These are phyloP conservation scores for Kurtzmaniella fragi DNA, from an alignment of 805 yeast species.

Conservation along the genomic window DNA sequence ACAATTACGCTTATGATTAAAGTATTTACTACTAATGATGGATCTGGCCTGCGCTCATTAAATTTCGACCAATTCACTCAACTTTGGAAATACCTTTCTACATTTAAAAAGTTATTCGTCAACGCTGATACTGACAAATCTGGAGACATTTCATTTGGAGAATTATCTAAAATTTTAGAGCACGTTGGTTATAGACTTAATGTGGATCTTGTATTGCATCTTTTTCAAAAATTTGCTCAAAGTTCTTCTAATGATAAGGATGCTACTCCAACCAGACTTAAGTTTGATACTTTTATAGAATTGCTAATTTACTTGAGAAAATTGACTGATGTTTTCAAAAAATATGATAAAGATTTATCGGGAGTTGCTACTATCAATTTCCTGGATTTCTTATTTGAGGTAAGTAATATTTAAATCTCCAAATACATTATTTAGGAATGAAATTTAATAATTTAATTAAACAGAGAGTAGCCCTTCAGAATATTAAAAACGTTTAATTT, in stretches of 20 bases:
- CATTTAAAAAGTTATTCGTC: conserved; percentile 61
- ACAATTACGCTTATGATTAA: conserved; percentile 61
- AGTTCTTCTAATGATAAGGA: conserved; percentile 28
- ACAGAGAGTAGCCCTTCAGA: too few species aligned
- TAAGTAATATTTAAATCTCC: conserved; percentile 22
- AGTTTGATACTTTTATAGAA: conserved; percentile 81
- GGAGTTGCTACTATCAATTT: conserved; percentile 67
- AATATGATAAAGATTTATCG: conserved; percentile 67
- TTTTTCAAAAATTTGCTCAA: conserved; percentile 46
- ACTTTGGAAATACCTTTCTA: conserved; percentile 62
- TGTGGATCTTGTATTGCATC: conserved; percentile 49
- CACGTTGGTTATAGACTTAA: conserved; percentile 64
- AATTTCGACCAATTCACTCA: conserved; percentile 61
- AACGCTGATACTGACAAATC: conserved; percentile 56
- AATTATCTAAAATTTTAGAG: conserved; percentile 54
- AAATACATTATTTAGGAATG: conserved; percentile 1
- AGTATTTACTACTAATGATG: conserved; percentile 43
- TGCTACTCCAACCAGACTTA: conserved; percentile 34
- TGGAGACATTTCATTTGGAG: conserved; percentile 60
- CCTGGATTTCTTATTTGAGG: conserved; percentile 60
- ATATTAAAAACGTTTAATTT: too few species aligned
- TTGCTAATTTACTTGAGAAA: conserved; percentile 71
- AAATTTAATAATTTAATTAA: neutral
- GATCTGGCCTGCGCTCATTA: conserved; percentile 15
- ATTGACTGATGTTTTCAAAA: conserved; percentile 73